phyloP scores from a whole-genome alignment of 768 basidiomycete genomes.

The Epithele typhae region DNA sequence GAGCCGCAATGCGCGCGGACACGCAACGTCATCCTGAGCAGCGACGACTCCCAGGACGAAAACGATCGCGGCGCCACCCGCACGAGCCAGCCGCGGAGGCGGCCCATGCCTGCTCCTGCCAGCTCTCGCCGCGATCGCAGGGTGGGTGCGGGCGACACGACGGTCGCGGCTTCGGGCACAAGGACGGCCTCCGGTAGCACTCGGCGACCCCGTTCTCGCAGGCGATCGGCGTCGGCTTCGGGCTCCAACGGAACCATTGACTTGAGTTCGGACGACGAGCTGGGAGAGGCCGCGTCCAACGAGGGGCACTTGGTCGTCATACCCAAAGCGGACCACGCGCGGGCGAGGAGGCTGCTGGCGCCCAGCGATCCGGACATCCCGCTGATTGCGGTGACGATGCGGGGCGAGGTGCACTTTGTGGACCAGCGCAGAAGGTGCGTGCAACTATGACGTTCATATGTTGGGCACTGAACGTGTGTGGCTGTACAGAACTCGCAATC shows the following conservation, averaged over 20 bases:
- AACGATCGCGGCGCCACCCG: neutral
- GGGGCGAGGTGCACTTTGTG: conserved; percentile 27
- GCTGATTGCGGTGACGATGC: conserved; percentile 23
- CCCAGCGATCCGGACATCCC: conserved; percentile 15
- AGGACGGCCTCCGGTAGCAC: no score
- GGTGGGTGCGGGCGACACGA: neutral
- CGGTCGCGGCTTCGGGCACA: neutral
- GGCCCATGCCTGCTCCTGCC: neutral
- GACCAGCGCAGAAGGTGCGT: conserved; percentile 19
- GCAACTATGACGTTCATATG: neutral
- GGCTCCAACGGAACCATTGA: neutral
- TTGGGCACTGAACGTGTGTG: conserved; percentile 5
- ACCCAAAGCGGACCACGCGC: conserved; percentile 21
- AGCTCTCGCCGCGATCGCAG: neutral
- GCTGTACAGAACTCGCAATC: conserved; percentile 16
- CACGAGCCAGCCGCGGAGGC: neutral
- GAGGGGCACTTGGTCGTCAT: conserved; percentile 17
- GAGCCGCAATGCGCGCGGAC: no score
- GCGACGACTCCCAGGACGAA: neutral
- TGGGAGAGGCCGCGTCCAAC: neutral
- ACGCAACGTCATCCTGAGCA: no score
- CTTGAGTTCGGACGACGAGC: conserved; percentile 5
- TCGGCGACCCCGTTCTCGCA: no score
- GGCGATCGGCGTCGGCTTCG: neutral
- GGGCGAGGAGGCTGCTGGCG: conserved; percentile 23